Conservation (phyloP, 2,329 filamentous ascomycete genomes). For the Trichophyton rubrum region DNA sequence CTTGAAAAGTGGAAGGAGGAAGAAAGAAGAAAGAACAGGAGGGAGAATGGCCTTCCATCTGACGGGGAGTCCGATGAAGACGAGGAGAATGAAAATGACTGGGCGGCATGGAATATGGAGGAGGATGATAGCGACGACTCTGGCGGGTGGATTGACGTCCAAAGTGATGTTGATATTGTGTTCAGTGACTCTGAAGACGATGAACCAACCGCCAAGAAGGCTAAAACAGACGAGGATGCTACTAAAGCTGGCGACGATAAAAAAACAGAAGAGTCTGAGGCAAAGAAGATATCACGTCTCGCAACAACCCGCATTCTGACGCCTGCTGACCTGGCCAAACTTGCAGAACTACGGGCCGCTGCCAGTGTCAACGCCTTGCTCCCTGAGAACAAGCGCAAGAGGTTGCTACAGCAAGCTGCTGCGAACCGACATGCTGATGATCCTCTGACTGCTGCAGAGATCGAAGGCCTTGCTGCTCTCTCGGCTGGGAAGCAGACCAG, state of each 20-base stretch:
- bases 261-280: conserved; percentile 16
- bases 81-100: conserved; percentile 47
- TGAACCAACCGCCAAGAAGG: conserved; percentile 51
- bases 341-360: conserved; percentile 70
- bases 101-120: conserved; percentile 50
- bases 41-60: conserved; percentile 52
- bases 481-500: conserved; percentile 65
- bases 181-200: conserved; percentile 65
- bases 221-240: conserved; percentile 37
- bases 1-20: conserved; percentile 90
- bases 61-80: conserved; percentile 50
- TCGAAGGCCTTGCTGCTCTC: conserved; percentile 71
- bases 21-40: conserved; percentile 60
- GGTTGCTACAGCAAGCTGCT: conserved; percentile 32
- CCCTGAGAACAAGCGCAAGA: conserved; percentile 29
- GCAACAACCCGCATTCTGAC: conserved; percentile 92
- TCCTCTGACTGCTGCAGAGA: conserved; percentile 77
- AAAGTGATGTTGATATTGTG: conserved; percentile 65
- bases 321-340: conserved; percentile 87
- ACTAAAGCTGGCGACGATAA: conserved; percentile 26
- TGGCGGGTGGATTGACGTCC: conserved; percentile 86
- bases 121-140: conserved; percentile 54
- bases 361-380: conserved; percentile 56
- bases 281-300: conserved; percentile 47
- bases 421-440: conserved; percentile 65